phyloP scores from a whole-genome alignment of 2,329 filamentous ascomycete species.

The Amphichorda felina region DNA sequence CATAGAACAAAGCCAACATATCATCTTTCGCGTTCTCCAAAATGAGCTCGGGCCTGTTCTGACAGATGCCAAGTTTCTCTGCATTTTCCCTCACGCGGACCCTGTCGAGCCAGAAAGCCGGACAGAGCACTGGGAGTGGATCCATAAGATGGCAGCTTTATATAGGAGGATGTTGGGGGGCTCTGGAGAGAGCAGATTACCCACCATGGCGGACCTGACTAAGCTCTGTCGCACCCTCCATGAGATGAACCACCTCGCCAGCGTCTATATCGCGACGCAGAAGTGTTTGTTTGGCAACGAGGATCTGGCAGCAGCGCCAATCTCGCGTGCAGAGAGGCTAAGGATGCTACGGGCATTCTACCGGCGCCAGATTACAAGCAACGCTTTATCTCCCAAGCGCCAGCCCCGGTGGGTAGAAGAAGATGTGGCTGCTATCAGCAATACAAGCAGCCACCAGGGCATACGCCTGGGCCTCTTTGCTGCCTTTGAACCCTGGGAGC shows the following conservation, averaged over 20 bases:
- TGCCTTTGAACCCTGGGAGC: background rate
- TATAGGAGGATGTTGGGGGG: background rate
- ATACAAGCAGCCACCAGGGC: background rate
- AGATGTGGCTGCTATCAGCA: background rate
- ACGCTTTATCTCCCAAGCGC: background rate
- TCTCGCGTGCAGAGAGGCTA: background rate
- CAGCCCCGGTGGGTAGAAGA: background rate
- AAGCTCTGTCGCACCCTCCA: background rate
- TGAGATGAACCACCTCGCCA: background rate
- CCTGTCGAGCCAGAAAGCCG: background rate
- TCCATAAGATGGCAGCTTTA: background rate
- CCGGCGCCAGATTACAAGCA: background rate
- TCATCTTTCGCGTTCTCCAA: background rate
- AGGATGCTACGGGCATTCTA: background rate
- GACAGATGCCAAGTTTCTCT: background rate
- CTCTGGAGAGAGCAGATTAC: background rate
- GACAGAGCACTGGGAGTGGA: background rate
- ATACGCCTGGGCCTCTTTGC: background rate
- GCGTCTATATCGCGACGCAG: background rate
- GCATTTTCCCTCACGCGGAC: background rate
- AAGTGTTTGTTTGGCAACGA: background rate
- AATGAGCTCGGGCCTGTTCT: background rate
- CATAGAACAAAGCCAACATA: background rate
- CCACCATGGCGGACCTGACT: background rate
- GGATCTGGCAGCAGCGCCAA: background rate